Evolutionary conservation across 345 rosid genomes (phyloP).

Genomic region (Populus euphratica): DNA sequence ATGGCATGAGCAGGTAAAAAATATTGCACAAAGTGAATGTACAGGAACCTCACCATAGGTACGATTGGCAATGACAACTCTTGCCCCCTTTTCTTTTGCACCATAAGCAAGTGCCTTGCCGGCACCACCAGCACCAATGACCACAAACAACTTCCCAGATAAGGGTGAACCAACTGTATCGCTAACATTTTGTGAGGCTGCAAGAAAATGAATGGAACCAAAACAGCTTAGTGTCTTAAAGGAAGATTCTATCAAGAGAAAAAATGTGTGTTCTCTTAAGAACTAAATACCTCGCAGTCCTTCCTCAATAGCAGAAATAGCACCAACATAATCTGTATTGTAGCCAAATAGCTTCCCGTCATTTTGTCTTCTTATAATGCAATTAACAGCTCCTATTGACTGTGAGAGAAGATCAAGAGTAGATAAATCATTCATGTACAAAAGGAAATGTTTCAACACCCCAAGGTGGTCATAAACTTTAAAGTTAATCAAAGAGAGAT

Average conservation of each 20-base stretch:
- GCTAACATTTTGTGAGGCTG: conserved; percentile 42
- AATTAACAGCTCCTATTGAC: conserved; percentile 97
- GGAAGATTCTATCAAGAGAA: conserved; percentile 11
- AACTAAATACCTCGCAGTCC: conserved; percentile 60
- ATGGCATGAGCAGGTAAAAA: not conserved
- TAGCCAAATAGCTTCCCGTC: conserved; percentile 78
- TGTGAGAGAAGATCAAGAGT: conserved; percentile 33
- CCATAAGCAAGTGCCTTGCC: conserved; percentile 96
- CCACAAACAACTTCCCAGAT: conserved; percentile 75
- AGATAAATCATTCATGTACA: conserved; percentile 9
- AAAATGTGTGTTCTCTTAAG: not conserved
- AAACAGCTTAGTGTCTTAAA: conserved; percentile 6
- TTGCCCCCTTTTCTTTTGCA: conserved; percentile 88
- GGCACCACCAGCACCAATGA: conserved; percentile 96
- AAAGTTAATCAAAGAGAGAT: conserved; percentile 2
- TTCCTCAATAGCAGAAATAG: conserved; percentile 94
- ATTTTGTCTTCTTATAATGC: conserved; percentile 66
- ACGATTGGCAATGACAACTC: conserved; percentile 81
- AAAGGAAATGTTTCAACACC: conserved; percentile 9
- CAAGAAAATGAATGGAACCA: conserved; percentile 10
- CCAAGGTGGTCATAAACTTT: not conserved
- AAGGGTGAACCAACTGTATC: conserved; percentile 48
- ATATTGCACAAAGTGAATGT: not conserved
- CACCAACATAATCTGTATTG: conserved; percentile 88
- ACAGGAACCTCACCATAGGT: conserved; percentile 52